Evolutionary conservation across 306 rosid genomes (phyloP).

Genomic region (Vigna mungo): DNA sequence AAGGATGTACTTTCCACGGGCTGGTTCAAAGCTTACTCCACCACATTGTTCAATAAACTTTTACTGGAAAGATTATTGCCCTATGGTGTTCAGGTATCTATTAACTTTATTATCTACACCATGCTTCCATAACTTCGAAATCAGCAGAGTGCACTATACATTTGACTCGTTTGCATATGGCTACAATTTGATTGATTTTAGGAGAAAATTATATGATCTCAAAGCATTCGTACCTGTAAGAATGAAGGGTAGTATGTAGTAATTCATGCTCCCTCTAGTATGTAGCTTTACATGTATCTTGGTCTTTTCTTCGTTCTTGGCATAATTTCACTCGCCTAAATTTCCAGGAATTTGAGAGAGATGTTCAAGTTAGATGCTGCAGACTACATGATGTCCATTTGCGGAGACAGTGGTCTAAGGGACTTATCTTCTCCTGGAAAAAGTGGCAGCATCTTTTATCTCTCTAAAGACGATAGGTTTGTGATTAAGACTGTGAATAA

Average conservation of each 20-base stretch:
- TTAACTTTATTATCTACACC: conserved; percentile 23
- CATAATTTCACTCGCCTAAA: conserved; percentile 4
- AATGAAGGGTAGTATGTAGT: too few species aligned
- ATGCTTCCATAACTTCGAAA: conserved; percentile 13
- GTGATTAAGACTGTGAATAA: conserved; percentile 81
- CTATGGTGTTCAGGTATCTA: conserved; percentile 93
- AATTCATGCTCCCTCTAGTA: neutral
- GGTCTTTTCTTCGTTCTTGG: conserved; percentile 15
- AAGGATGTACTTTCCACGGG: conserved; percentile 80
- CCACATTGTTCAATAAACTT: conserved; percentile 80
- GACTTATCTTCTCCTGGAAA: conserved; percentile 88
- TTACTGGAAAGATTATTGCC: conserved; percentile 93
- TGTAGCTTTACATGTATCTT: neutral
- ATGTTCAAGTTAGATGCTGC: conserved; percentile 98
- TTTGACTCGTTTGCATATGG: conserved; percentile 36
- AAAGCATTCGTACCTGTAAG: neutral
- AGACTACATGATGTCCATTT: conserved; percentile 96
- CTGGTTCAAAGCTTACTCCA: conserved; percentile 86
- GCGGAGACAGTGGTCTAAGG: conserved; percentile 83
- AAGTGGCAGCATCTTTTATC: conserved; percentile 95
- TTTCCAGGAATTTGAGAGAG: conserved; percentile 89
- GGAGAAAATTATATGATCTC: neutral
- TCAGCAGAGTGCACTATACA: conserved; percentile 1
- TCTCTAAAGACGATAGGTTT: conserved; percentile 90
- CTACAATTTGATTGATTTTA: conserved; percentile 10